Conservation (phyloP, 306 rosid genomes). For the Medicago truncatula region DNA sequence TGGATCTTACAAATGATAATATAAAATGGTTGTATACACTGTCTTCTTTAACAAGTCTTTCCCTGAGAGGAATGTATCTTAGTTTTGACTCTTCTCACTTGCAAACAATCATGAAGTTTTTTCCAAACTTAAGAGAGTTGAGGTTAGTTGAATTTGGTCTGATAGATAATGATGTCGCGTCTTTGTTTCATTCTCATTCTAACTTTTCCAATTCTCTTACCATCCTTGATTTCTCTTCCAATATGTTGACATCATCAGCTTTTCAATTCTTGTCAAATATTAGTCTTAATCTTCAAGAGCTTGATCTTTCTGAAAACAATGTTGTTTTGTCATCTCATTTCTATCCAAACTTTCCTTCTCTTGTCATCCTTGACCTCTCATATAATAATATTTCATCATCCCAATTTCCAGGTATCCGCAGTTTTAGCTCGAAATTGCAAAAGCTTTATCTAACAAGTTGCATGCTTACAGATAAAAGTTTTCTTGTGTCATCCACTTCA, state of each 20-base stretch:
- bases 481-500: not conserved
- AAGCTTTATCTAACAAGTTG: not conserved
- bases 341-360: not conserved
- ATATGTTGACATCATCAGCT: conserved; percentile 19
- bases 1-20: no score
- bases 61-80: not conserved
- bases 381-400: not conserved
- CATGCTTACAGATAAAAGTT: not conserved
- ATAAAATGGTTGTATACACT: not conserved
- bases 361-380: conserved; percentile 9
- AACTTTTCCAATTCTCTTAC: conserved; percentile 21
- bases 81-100: not conserved
- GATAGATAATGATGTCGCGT: not conserved
- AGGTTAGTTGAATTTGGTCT: not conserved
- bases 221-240: conserved; percentile 2
- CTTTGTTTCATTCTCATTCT: not conserved
- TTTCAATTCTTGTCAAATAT: no score
- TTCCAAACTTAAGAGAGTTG: not conserved
- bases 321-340: not conserved
- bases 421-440: not conserved
- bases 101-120: not conserved
- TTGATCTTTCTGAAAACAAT: not conserved
- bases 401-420: not conserved
- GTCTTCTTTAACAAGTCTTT: not conserved
- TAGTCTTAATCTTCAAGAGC: no score